Conservation (phyloP, 2,329 filamentous ascomycete genomes). For the Colletotrichum sp. region DNA sequence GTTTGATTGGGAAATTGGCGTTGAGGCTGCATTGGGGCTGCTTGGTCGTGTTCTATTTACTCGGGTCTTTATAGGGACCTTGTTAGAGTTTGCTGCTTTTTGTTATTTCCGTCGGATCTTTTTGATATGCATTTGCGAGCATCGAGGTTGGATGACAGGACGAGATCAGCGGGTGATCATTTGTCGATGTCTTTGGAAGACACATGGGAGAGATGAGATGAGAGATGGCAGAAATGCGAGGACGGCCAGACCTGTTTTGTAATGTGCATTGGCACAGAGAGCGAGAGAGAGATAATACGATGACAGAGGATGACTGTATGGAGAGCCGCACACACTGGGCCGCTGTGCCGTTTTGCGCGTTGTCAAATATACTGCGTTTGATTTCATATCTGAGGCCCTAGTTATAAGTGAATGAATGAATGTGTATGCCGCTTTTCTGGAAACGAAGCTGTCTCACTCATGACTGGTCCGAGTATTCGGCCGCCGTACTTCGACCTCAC, state of each 20-base stretch:
- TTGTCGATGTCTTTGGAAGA: conserved; percentile 2
- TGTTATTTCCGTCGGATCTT: not conserved
- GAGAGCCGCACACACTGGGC: conserved; percentile 5
- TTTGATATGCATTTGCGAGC: conserved; percentile 14
- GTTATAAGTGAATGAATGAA: not conserved
- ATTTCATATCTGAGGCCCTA: not conserved
- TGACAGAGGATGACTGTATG: not conserved
- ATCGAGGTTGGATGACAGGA: conserved; percentile 2
- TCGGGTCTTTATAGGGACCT: not conserved
- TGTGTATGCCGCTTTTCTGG: not conserved
- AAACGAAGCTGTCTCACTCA: not conserved
- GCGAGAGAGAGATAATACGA: conserved; percentile 4
- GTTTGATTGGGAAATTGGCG: not conserved
- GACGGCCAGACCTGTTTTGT: not conserved
- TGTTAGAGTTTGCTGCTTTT: conserved; percentile 6
- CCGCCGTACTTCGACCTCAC: not conserved
- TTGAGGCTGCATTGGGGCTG: conserved; percentile 20
- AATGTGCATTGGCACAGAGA: not conserved
- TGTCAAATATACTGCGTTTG: conserved; percentile 18
- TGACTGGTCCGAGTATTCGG: not conserved
- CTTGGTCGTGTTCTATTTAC: not conserved
- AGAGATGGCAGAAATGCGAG: not conserved
- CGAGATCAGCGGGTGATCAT: not conserved
- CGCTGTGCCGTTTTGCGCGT: conserved; percentile 4
- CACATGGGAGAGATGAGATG: conserved; percentile 2